Evolutionary conservation across 352 stramenopile genomes (phyloP), one percentile per base, ranked within the genome.

Genomic region (Pythium oligandrum): DNA sequence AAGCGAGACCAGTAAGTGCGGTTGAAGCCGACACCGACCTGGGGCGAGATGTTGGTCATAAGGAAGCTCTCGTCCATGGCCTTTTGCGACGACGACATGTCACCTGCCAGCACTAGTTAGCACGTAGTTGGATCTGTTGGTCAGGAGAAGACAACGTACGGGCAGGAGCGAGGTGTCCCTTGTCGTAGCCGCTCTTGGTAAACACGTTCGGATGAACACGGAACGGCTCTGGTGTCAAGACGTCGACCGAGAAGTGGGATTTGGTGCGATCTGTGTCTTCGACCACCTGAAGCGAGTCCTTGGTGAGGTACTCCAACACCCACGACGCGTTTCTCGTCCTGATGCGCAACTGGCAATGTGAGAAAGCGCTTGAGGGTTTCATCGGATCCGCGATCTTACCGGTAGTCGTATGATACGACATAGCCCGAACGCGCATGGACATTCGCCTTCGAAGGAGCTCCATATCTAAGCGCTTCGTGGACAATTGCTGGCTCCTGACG

Each of bases 1-100:
- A 96, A 64, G 17, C 82, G 74, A 6, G 86, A 73, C 88, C 88
- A 96, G 64, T 95, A 95, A 48, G 75, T 71, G 34, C 88, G 86
- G 57, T 96, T 96, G 58, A 96, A 95, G 26, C 83, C 83, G 31
- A 73, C 80, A 38, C 84, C 85, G 43, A 95, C 61, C 60, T 98
- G 95, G 0, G 95, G 95, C 31, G 85, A 96, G 54, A 98, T 93
- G 68, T 98, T 98, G 48, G 78, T 95, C 70, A 98, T 94, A n/a
- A 92, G 71, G 59, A 98, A 98, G 49, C 93, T 98, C 67, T 98
- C 91, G 55, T 96, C 67, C 75, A 96, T 90, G 32, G 79, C 75
- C 37, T 78, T 50, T 51, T 97, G 85, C 10, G 81, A 87, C 4
- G 69, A 64, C 5, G 64, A 65, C 78, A 97, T 97, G 62, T 98